Percentiles rank a stretch among this genome's conserved stretches.
These are phyloP conservation scores for Forsythia viridissima DNA, from an alignment of 257 asterid genomes.

Conservation along the genomic window DNA sequence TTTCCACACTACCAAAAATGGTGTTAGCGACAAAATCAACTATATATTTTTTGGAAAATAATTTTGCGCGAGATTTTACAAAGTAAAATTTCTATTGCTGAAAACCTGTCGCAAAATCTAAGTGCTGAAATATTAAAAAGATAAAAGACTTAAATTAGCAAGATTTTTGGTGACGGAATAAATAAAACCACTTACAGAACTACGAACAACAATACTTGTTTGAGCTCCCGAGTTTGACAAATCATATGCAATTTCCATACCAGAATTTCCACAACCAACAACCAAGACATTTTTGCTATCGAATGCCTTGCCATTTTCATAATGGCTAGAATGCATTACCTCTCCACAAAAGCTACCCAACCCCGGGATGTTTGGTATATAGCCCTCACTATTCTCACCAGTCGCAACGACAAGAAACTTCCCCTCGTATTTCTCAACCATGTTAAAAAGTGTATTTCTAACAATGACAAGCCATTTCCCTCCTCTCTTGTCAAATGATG, in stretches of 20 bases:
- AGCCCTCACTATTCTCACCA: slow-evolving; percentile 50
- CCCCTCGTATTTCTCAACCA: slow-evolving; percentile 25
- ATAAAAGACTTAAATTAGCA: no score
- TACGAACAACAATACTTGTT: slow-evolving; percentile 46
- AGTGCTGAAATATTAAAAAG: no score
- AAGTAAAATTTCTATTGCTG: no score
- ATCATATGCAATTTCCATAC: slow-evolving; percentile 72
- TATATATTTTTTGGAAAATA: no score
- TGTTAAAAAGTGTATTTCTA: neutral
- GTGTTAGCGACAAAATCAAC: no score
- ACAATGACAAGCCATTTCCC: slow-evolving; percentile 34
- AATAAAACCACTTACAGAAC: slow-evolving; percentile 38
- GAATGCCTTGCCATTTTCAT: slow-evolving; percentile 32
- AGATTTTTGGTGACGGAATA: no score
- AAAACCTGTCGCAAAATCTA: no score
- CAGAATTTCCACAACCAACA: slow-evolving; percentile 75
- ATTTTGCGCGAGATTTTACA: no score
- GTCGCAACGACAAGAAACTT: slow-evolving; percentile 51
- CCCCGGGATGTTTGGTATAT: slow-evolving; percentile 38
- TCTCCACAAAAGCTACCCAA: slow-evolving; percentile 38
- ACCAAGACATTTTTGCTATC: slow-evolving; percentile 35
- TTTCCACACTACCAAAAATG: no score
- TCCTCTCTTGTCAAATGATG: slow-evolving; percentile 3
- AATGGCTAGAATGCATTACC: slow-evolving; percentile 39
- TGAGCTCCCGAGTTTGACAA: slow-evolving; percentile 43